Evolutionary conservation across 2,329 filamentous ascomycete genomes (phyloP), one percentile per base, ranked within the genome.

Genomic region (Coniochaeta hoffmannii): DNA sequence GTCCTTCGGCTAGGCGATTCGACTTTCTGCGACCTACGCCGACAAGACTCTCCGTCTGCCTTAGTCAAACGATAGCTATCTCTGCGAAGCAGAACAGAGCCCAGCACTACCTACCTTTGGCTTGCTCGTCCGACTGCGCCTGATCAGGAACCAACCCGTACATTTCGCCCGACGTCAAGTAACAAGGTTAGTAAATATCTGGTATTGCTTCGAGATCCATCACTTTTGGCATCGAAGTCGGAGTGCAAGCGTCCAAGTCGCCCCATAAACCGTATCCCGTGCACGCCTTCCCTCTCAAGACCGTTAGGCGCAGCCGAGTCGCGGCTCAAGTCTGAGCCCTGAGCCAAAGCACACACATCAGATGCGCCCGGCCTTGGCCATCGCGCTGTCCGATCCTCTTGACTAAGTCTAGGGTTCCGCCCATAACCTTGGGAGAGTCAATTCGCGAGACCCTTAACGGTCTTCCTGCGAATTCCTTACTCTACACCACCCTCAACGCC

Each of bases 301-400:
- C 36, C 3, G 5, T 41, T 41, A 22, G 17, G 14, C 17, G 17
- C 36, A 41, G 36, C 22, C 36, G 36, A 41, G 17, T 41, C 41
- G n/a, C 41, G 26, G 41, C 41, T 46, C 41, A 46, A 46, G 41
- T 46, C 41, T 46, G 41, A 46, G 41, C 41, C 38, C 41, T 46
- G 41, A 46, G 41, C 41, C 41, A 46, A 46, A 46, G 41, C 41
- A 28, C 41, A 10, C 41, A 46, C 41, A 2, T 15, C 41, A 26
- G 41, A 46, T 46, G 41, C 41, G 41, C 41, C 41, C 41, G n/a
- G 41, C 41, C 41, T 46, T 46, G 41, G 22, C 41, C 41, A 46
- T 46, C 41, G 41, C 41, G 4, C 26, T 46, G 41, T 28, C 41
- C 41, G 41, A 46, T 46, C 41, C 38, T 19, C 14, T n/a, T n/a